phyloP scores from a whole-genome alignment of 495 filamentous ascomycete species.

The Diplogelasinospora grovesii region DNA sequence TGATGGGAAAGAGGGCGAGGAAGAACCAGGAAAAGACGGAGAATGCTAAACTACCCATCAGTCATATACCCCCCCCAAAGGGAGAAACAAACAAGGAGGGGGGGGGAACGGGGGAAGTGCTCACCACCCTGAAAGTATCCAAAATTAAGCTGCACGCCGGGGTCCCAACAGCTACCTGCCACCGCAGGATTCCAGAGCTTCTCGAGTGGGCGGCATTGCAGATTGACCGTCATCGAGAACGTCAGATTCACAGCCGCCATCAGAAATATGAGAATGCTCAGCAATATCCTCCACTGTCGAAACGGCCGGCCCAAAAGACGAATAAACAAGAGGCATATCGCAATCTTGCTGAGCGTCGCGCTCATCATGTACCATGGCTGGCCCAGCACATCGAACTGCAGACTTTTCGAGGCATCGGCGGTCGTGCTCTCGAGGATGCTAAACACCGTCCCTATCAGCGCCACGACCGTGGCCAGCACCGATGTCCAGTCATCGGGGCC shows the following conservation, averaged over 20 bases:
- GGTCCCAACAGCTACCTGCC: conserved; percentile 23
- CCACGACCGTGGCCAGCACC: conserved; percentile 26
- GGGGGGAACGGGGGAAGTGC: not conserved
- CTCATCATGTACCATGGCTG: conserved; percentile 34
- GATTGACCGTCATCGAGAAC: conserved; percentile 23
- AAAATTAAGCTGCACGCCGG: conserved; percentile 28
- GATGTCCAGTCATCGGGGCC: conserved; percentile 28
- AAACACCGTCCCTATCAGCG: conserved; percentile 28
- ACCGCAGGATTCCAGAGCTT: conserved; percentile 27
- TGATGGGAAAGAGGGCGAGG: conserved; percentile 26
- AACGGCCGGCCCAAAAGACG: conserved; percentile 16
- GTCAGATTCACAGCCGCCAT: conserved; percentile 29
- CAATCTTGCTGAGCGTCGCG: conserved; percentile 29
- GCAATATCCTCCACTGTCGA: conserved; percentile 25
- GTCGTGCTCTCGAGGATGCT: conserved; percentile 25
- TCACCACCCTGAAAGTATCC: conserved; percentile 32
- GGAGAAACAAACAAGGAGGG: not conserved
- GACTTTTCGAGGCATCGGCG: conserved; percentile 14
- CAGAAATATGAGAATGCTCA: conserved; percentile 23
- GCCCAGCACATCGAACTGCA: conserved; percentile 28
- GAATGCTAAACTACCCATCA: conserved; percentile 17
- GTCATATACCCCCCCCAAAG: not conserved
- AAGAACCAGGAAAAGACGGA: conserved; percentile 32
- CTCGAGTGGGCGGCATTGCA: conserved; percentile 33
- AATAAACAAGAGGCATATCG: conserved; percentile 30